Evolutionary conservation across 1,139 yeast genomes (phyloP).

Genomic region (Diutina scorzettiae): DNA sequence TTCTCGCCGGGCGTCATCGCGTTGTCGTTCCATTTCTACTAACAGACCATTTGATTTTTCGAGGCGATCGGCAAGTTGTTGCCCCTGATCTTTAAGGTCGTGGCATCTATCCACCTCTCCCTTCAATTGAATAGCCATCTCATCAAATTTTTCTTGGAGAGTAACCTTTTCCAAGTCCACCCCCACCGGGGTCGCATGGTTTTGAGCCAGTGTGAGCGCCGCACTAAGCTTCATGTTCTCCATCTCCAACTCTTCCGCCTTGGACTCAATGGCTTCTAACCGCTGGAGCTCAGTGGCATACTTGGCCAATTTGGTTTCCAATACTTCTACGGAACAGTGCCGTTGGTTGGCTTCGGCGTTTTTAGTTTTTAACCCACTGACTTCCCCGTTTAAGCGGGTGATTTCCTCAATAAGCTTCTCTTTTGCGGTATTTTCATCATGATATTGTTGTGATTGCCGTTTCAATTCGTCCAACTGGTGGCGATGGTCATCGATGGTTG

Average conservation of each 20-base stretch:
- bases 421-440: not conserved
- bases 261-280: not conserved
- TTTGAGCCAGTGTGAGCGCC: conserved; percentile 7
- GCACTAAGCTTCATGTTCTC: conserved; percentile 27
- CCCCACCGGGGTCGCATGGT: too few relatives aligned
- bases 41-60: conserved; percentile 31
- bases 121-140: conserved; percentile 9
- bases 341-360: not conserved
- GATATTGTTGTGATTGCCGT: not conserved
- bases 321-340: not conserved
- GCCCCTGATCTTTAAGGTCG: conserved; percentile 8
- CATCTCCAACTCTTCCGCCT: conserved; percentile 20
- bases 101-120: conserved; percentile 6
- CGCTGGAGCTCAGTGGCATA: not conserved
- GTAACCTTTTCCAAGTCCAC: conserved; percentile 11
- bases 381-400: not conserved
- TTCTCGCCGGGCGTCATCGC: conserved; percentile 7
- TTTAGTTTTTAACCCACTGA: not conserved
- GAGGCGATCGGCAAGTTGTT: conserved; percentile 16
- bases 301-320: not conserved
- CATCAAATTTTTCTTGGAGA: conserved; percentile 14
- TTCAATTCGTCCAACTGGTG: not conserved
- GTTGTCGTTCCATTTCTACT: conserved; percentile 45
- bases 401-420: not conserved
- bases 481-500: not conserved